Percentiles rank a stretch among this genome's conserved stretches.
phyloP scores from a whole-genome alignment of 2,329 filamentous ascomycete species.

The Boeremia lycopersici region DNA sequence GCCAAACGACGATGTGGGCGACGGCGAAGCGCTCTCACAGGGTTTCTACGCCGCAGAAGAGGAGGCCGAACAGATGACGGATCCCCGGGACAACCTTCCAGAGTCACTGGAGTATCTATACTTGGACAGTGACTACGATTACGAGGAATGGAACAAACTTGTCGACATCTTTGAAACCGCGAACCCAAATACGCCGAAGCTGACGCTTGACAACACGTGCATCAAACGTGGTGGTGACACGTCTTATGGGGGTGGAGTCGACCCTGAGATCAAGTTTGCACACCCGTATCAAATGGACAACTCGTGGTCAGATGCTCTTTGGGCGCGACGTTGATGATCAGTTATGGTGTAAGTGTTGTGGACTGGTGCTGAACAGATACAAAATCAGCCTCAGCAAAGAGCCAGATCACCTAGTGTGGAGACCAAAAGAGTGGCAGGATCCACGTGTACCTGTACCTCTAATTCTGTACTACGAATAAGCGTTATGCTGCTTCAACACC shows the following conservation, averaged over 20 bases:
- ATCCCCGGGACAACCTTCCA: constrained; percentile 9
- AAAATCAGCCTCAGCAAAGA: no score
- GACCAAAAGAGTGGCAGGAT: no score
- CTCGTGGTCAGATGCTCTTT: not conserved
- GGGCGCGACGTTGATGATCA: not conserved
- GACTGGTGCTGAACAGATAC: no score
- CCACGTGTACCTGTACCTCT: no score
- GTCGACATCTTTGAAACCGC: not conserved
- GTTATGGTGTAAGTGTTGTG: no score
- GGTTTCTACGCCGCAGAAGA: not conserved
- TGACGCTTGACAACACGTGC: constrained; percentile 2
- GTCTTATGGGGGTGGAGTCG: not conserved
- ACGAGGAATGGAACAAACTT: constrained; percentile 1
- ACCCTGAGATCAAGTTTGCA: not conserved
- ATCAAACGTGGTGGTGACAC: not conserved
- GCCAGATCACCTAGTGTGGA: no score
- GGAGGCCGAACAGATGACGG: not conserved
- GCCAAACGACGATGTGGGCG: not conserved
- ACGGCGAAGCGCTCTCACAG: not conserved
- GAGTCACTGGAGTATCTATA: constrained; percentile 8
- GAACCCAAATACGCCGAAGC: constrained; percentile 1
- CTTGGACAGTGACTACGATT: not conserved
- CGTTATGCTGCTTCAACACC: no score
- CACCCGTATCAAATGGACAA: not conserved
- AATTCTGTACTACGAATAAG: no score